Conservation (phyloP, 768 basidiomycete species). For the Dioszegia crocea region DNA sequence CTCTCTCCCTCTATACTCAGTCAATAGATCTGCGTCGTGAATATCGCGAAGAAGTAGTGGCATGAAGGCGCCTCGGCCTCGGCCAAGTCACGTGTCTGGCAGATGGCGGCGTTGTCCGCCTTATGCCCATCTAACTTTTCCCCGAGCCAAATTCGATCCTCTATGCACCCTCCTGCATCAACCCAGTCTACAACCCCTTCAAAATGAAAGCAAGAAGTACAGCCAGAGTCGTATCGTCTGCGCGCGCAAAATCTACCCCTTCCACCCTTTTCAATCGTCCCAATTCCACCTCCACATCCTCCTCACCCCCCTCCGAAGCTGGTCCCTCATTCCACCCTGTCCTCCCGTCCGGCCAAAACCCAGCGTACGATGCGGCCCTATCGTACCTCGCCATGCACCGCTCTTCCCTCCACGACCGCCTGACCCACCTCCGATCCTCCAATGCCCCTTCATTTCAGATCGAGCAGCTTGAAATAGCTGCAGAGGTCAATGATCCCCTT, state of each 20-base stretch:
- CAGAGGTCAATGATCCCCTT: constrained; percentile 76
- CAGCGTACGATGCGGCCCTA: constrained; percentile 69
- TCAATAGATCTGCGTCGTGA: too few species aligned
- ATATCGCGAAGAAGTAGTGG: too few species aligned
- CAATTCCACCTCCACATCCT: constrained; percentile 11
- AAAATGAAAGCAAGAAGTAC: constrained; percentile 1
- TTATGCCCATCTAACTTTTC: too few species aligned
- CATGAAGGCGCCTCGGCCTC: too few species aligned
- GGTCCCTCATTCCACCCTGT: constrained; percentile 5
- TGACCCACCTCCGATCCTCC: constrained; percentile 49
- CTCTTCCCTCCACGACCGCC: constrained; percentile 54
- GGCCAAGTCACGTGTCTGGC: too few species aligned
- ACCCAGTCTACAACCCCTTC: too few species aligned
- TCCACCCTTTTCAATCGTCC: not conserved
- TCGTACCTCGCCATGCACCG: constrained; percentile 66
- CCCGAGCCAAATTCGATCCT: too few species aligned
- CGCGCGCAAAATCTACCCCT: not conserved
- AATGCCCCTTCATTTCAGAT: constrained; percentile 32
- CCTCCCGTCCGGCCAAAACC: constrained; percentile 11
- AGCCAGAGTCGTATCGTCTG: not conserved
- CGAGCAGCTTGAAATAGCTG: constrained; percentile 68
- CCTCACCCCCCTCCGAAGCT: not conserved
- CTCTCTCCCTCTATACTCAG: too few species aligned
- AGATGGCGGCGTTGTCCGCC: too few species aligned
- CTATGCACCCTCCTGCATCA: too few species aligned